Base-by-base conservation (phyloP, 2,329 filamentous ascomycete species). In the Fusarium palustre region DNA sequence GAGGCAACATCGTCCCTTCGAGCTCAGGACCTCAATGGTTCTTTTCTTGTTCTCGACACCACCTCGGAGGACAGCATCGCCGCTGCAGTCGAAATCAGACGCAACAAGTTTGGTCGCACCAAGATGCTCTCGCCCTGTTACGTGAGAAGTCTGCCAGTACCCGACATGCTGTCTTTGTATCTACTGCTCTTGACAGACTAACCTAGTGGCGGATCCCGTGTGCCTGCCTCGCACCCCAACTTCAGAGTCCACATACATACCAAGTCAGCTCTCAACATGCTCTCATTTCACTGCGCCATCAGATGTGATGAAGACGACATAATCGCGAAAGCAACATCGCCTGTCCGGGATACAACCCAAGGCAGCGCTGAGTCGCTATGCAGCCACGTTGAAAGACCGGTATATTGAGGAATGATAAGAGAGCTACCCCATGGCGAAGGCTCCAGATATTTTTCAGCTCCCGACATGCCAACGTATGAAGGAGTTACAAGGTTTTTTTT, bases 201-300 rank as follows among this genome's bases (percentile, higher is more conserved):
- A 36, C 65, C 10, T 47, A 54, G 13, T 73, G 46, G 57, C 65
- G 20, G 52, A 59, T 34, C 48, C 58, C 9, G 12, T 18, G 18
- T 43, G 43, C 18, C 31, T 31, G 7, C 41, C 47, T 25, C 38
- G 39, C 28, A 36, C 20, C 20, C 11, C 30, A 50, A 64, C 38
- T 64, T 42, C 38, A 57, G 62, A 20, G 39, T 38, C 25, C 70
- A 68, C 46, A 64, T 49, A 6, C 64, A 66, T 47, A 73, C 58
- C 56, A 72, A 70, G 50, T 55, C 66, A 16, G 57, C 59, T 12
- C 59, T 71, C 28, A 69, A 71, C 39, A 73, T 71, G 55, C 48
- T 71, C 22, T 57, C 45, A 16, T 55, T 72, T 20, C 59, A 69
- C 49, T 68, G 65, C 22, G 55, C 70, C 20, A 28, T 39, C 48